phyloP scores from a whole-genome alignment of 2,329 filamentous ascomycete genomes.

The Hortaea werneckii region DNA sequence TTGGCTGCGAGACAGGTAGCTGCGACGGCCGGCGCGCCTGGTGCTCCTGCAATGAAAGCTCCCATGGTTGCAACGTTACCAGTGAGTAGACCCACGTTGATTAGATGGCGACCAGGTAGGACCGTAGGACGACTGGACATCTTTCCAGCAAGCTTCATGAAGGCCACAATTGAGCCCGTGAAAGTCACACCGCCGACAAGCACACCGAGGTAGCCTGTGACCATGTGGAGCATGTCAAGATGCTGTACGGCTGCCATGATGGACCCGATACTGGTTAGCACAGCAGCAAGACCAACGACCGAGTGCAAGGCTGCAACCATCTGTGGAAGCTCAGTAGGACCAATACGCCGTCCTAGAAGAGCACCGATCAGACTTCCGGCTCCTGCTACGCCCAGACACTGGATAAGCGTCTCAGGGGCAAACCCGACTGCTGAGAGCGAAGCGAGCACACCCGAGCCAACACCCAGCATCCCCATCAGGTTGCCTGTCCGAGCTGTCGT shows the following conservation, averaged over 20 bases:
- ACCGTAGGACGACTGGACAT: conserved; percentile 70
- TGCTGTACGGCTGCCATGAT: conserved; percentile 59
- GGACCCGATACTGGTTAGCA: conserved; percentile 78
- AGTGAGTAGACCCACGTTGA: conserved; percentile 66
- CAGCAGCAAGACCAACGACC: conserved; percentile 79
- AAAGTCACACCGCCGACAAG: conserved; percentile 78
- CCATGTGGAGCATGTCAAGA: conserved; percentile 68
- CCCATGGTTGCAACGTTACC: conserved; percentile 76
- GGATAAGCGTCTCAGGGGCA: conserved; percentile 63
- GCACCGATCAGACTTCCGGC: conserved; percentile 60
- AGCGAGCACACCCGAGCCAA: conserved; percentile 70
- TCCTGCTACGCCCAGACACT: conserved; percentile 68
- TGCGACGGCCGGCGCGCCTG: conserved; percentile 67
- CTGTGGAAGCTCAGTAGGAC: conserved; percentile 77
- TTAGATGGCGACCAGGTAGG: conserved; percentile 61
- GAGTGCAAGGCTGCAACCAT: conserved; percentile 84
- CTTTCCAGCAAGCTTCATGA: conserved; percentile 71
- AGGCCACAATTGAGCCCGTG: conserved; percentile 81
- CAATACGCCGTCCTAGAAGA: conserved; percentile 75
- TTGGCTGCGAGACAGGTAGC: conserved; percentile 69
- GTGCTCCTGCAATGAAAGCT: conserved; percentile 70
- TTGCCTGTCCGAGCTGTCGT: conserved; percentile 76
- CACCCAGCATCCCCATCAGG: conserved; percentile 75
- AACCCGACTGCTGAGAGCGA: conserved; percentile 76
- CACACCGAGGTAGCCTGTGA: conserved; percentile 77